Base-by-base conservation (phyloP, 257 asterid genomes). In the Mentha longifolia region DNA sequence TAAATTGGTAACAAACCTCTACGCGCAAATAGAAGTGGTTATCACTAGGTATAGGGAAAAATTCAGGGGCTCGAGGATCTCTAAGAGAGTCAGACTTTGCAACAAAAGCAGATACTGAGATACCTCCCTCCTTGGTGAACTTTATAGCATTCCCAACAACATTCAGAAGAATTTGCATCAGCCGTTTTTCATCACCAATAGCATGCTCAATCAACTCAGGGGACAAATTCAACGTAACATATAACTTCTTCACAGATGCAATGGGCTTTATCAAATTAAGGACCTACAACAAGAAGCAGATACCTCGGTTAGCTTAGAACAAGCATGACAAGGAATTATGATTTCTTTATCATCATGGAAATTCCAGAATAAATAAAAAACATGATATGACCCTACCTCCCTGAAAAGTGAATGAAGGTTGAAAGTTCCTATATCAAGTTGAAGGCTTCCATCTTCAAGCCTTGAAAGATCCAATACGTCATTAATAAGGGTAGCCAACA, bases 381-480 rank as follows among this genome's bases (percentile, higher is more conserved):
- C 31, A 28, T 7, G 57, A 66, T 5, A 12, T 43, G 55, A 19
- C 39, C 78, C 31, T 77, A 92, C 99, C 96, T 92, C 99, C 71
- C 73, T 84, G 78, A 95, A 87, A 76, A 95, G 95, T 56, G 85
- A 82, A 78, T 92, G 95, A 70, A 95, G 96, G 83, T 83, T 88
- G 71, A 88, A 95, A 58, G 88, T 79, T 72, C 79, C 88, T 22
- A 81, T 77, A 41, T 95, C 98, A 46, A 95, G 98, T 81, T 87
- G 90, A 77, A 95, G 98, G 79, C 94, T 89, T 45, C 97, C 98
- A 68, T 95, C 99, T 77, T 95, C 99, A 22, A 95, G 98, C 83
- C 96, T 92, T 25, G 99, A 95, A 77, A 95, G 97, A 81, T 95
- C 99, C 83, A 95, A 83, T 49, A 95, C 98, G 66, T 95, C 99